A percentile compares a stretch with the other conserved stretches of the same genome.
phyloP scores from a whole-genome alignment of 768 basidiomycete genomes.

The Lactifluus volemus region DNA sequence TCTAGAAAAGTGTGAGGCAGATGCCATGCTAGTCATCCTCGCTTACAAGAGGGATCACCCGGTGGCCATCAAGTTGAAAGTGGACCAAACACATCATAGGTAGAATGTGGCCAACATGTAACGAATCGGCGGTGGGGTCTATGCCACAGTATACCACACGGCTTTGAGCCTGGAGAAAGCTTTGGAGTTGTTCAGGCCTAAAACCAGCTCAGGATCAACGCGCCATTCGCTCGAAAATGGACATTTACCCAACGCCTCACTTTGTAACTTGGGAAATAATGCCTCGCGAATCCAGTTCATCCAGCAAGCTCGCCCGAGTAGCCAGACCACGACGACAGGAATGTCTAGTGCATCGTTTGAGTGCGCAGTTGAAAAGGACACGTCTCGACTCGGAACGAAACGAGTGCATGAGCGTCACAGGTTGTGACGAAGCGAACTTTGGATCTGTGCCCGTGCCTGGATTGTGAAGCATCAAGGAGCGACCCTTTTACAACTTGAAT shows the following conservation, averaged over 20 bases:
- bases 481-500: too few species aligned
- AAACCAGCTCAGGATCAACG: background rate
- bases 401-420: constrained; percentile 2
- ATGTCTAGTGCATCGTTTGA: background rate
- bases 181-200: constrained; percentile 16
- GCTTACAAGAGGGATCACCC: constrained; percentile 73
- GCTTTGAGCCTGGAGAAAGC: constrained; percentile 21
- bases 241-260: background rate
- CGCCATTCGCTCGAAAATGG: background rate
- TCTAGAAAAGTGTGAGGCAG: constrained; percentile 36
- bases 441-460: too few species aligned
- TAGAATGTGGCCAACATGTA: constrained; percentile 92
- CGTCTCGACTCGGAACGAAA: background rate
- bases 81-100: constrained; percentile 83
- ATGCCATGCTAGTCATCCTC: background rate
- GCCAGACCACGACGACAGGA: background rate
- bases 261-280: constrained; percentile 19
- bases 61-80: constrained; percentile 80
- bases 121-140: constrained; percentile 82
- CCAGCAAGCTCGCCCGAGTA: background rate
- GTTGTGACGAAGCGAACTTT: background rate
- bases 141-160: constrained; percentile 76
- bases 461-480: too few species aligned
- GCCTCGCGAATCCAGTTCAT: constrained; percentile 13
- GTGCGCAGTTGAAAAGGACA: background rate